These are phyloP conservation scores for Forsythia suspensa DNA, from an alignment of 257 asterid species.

Conservation along the genomic window DNA sequence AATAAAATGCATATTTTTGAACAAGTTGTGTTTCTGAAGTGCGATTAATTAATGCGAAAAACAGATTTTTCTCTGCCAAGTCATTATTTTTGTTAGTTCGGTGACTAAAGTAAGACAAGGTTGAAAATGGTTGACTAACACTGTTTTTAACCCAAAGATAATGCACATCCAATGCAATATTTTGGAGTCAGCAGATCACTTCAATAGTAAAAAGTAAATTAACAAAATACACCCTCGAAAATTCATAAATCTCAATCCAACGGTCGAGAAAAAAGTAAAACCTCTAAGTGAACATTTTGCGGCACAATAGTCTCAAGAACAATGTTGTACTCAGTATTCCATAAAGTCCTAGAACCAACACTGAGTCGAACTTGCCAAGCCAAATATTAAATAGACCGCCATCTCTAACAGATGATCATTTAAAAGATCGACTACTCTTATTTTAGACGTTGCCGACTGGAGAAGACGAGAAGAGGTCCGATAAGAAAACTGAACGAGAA, in stretches of 20 bases:
- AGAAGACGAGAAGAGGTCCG: slow-evolving; percentile 2
- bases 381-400: not conserved
- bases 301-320: not conserved
- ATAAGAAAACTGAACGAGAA: slow-evolving; percentile 20
- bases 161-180: not conserved
- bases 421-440: not conserved
- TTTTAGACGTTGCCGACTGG: not conserved
- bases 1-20: too few relatives aligned
- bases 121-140: not conserved
- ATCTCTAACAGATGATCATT: not conserved
- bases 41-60: too few relatives aligned
- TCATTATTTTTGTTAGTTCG: too few relatives aligned
- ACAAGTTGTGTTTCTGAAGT: too few relatives aligned
- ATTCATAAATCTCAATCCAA: not conserved
- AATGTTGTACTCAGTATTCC: not conserved
- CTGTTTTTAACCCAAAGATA: not conserved
- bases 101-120: not conserved
- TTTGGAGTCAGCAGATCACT: not conserved
- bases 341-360: not conserved
- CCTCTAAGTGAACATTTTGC: not conserved
- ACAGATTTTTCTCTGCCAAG: too few relatives aligned
- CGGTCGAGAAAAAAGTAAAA: not conserved
- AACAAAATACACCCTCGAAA: not conserved
- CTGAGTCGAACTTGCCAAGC: not conserved
- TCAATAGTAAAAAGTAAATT: not conserved